A percentile compares a stretch with the other conserved stretches of the same genome.
phyloP scores from a whole-genome alignment of 257 asterid genomes.

The Anisodus tanguticus region DNA sequence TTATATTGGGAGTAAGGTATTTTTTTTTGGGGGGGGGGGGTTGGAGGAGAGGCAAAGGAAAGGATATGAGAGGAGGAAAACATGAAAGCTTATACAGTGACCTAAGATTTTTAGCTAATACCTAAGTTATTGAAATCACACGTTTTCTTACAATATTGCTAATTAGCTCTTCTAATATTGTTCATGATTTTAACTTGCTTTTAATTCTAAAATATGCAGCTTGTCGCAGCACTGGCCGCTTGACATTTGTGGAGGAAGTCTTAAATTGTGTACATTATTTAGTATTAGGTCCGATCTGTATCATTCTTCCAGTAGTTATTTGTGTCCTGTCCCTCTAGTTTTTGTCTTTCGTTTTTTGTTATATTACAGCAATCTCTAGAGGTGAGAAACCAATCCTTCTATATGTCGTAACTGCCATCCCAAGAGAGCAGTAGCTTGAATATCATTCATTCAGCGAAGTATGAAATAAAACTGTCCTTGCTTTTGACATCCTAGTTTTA shows the following conservation, averaged over 20 bases:
- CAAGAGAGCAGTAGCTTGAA: background rate
- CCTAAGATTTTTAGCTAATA: background rate
- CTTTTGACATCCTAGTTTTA: background rate
- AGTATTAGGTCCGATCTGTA: conserved; percentile 11
- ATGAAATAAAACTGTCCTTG: background rate
- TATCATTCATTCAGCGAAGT: conserved; percentile 23
- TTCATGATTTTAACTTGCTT: conserved; percentile 3
- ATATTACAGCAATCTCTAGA: background rate
- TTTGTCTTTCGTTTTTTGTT: background rate
- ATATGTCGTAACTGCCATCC: background rate
- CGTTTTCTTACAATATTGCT: background rate
- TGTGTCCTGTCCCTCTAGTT: background rate
- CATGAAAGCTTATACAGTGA: background rate
- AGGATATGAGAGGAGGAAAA: background rate
- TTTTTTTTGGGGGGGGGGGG: background rate
- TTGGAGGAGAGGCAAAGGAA: background rate
- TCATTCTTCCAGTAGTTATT: background rate
- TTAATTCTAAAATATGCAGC: background rate
- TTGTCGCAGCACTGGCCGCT: conserved; percentile 8
- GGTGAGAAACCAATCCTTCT: conserved; percentile 1
- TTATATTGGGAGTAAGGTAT: background rate
- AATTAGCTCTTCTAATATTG: background rate
- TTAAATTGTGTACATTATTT: conserved; percentile 17
- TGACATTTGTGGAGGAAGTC: conserved; percentile 24
- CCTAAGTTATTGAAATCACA: background rate